Evolutionary conservation across 257 asterid genomes (phyloP), one percentile per base, ranked within the genome.

Genomic region (Dorcoceras hygrometricum): DNA sequence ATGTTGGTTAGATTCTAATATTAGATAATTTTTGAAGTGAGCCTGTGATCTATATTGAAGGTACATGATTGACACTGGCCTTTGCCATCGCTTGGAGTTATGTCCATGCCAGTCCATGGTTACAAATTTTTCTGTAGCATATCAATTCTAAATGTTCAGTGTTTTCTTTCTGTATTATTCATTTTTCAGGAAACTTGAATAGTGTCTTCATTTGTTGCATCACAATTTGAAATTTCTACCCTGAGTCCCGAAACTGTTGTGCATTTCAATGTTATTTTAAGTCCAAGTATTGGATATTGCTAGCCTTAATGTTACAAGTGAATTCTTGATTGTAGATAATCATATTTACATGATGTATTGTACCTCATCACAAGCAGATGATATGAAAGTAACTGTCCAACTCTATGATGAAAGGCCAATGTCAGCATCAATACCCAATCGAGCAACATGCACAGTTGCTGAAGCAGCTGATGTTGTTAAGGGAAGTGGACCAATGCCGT

Each of bases 331-430:
- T 58, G 43, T 59, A 28, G 1, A 46, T 48, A 28, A 18, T 50
- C 54, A 12, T 10, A 56, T 16, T 50, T 24, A 62, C 62, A 58
- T 63, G 56, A 59, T 5, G 57, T 65, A 25, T 57, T 50, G 58
- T 76, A 59, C 65, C 71, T 63, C 65, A 34, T 71, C 48, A 34
- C 22, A 55, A 67, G 68, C 84, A 93, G 99, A 90, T 60, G 97
- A 84, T 59, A 90, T 93, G 96, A 73, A 76, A 57, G 84, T 93
- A 53, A 67, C 73, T 58, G 87, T 90, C 77, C 92, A 93, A 72
- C 80, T 88, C 59, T 86, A 79, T 65, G 87, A 88, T 72, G 90
- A 81, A 65, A 84, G 19, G 19, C 51, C 51, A 43, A 43, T 43
- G 51, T n/a, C 19, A 43, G 51, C 51, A 43, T 43, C 51, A 43